Conservation (phyloP, 2,329 filamentous ascomycete genomes). For the Biscogniauxia mediterranea region DNA sequence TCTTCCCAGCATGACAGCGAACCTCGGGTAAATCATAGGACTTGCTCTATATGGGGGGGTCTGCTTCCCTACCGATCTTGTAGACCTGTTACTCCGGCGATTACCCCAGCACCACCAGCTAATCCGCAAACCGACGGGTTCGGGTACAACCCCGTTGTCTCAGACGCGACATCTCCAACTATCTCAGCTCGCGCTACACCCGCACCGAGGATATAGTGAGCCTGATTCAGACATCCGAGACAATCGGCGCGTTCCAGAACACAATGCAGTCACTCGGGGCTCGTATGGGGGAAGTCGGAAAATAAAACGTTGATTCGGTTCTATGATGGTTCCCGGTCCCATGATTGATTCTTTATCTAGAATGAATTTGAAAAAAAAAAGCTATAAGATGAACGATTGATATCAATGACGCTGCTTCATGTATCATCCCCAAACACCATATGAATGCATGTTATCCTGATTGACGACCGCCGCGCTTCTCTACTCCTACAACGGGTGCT, state of each 20-base stretch:
- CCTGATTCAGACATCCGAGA: conserved; percentile 32
- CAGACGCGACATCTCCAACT: conserved; percentile 40
- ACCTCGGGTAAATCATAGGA: conserved; percentile 30
- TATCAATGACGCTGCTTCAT: neutral
- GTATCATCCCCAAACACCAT: neutral
- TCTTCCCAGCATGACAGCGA: conserved; percentile 34
- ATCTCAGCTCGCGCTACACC: conserved; percentile 18
- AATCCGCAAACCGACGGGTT: conserved; percentile 36
- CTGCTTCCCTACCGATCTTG: conserved; percentile 14
- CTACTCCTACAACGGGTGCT: neutral
- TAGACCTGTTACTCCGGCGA: conserved; percentile 20
- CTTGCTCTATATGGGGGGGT: conserved; percentile 23
- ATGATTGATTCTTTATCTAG: neutral
- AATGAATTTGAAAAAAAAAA: neutral
- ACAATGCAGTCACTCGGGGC: conserved; percentile 31
- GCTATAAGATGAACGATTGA: neutral
- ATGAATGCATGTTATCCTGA: neutral
- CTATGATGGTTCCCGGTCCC: neutral
- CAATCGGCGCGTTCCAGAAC: conserved; percentile 36
- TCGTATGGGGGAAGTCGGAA: conserved; percentile 20
- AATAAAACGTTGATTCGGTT: neutral
- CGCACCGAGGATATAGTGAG: conserved; percentile 21
- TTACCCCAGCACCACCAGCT: conserved; percentile 24
- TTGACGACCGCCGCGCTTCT: neutral
- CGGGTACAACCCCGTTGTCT: conserved; percentile 46